Conservation (phyloP, 192 early-diverging fungal genomes). For the Phlyctochytrium planicorne region DNA sequence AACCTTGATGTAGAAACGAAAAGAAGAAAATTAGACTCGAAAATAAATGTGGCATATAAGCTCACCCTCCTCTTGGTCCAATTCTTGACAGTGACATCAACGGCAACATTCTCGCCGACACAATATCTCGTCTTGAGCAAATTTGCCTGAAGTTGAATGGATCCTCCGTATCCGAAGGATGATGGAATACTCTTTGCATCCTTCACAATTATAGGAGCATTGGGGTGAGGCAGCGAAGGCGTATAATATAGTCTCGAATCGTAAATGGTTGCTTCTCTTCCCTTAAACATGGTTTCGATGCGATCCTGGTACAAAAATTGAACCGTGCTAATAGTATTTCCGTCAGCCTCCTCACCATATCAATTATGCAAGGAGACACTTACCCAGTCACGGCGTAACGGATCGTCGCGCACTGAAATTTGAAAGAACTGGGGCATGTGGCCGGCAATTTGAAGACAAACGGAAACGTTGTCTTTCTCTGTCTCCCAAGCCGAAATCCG, state of each 20-base stretch:
- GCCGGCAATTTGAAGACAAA: not conserved
- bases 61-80: not conserved
- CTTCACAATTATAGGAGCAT: not conserved
- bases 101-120: not conserved
- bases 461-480: conserved; percentile 4
- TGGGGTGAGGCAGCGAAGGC: not conserved
- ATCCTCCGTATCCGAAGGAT: not conserved
- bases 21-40: too few species aligned
- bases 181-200: not conserved
- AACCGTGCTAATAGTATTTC: not conserved
- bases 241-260: not conserved
- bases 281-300: not conserved
- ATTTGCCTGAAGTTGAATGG: not conserved
- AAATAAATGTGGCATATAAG: not conserved
- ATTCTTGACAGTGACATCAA: conserved; percentile 1
- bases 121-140: not conserved
- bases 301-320: not conserved
- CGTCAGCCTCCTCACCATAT: too few species aligned
- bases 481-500: not conserved
- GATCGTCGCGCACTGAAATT: not conserved
- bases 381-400: not conserved
- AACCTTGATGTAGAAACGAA: not conserved
- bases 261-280: not conserved
- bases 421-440: not conserved
- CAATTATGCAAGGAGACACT: too few species aligned